Percentiles rank a stretch among this genome's conserved stretches.
These are phyloP conservation scores for Scleromitrula shiraiana DNA, from an alignment of 2,329 filamentous ascomycete genomes.

Conservation along the genomic window DNA sequence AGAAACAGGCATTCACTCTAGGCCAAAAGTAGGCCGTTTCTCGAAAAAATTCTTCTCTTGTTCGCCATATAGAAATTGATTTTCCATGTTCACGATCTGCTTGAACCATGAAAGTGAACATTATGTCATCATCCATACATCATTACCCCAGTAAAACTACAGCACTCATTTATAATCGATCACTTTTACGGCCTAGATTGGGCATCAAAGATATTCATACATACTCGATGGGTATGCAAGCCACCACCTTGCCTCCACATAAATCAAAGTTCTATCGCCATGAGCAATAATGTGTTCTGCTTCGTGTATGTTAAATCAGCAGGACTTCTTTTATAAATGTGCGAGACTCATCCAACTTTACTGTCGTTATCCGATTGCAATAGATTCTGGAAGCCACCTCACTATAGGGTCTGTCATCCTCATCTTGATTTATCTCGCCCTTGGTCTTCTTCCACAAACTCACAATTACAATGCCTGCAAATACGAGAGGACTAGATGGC, in stretches of 20 bases:
- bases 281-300: not conserved
- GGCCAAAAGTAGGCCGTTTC: no score
- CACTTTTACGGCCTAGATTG: not conserved
- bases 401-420: no score
- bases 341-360: not conserved
- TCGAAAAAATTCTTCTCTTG: no score
- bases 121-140: no score
- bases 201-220: not conserved
- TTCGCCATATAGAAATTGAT: no score
- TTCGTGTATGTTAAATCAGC: not conserved
- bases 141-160: no score
- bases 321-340: not conserved
- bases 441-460: no score
- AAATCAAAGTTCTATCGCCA: not conserved
- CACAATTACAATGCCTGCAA: not conserved
- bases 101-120: no score
- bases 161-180: no score
- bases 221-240: not conserved
- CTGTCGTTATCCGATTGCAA: not conserved
- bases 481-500: not conserved
- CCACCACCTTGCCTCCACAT: not conserved
- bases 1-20: no score
- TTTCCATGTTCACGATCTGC: no score
- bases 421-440: no score
- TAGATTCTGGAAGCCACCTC: not conserved